These are phyloP conservation scores for Globisporangium abappressorium DNA, from an alignment of 352 stramenopile genomes.

Conservation along the genomic window DNA sequence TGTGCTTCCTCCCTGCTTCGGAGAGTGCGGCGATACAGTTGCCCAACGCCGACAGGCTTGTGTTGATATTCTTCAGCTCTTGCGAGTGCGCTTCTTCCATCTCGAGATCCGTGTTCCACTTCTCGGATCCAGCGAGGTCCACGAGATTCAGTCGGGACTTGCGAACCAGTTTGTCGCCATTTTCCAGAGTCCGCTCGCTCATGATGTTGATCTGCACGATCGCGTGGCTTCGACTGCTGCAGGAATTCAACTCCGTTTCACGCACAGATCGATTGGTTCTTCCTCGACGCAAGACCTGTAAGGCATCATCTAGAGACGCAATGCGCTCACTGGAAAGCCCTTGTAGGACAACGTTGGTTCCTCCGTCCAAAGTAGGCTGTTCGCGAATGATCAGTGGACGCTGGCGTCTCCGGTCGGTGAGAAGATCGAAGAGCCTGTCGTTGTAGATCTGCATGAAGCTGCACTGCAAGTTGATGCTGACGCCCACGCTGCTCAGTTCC, in stretches of 20 bases:
- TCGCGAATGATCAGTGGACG: slow-evolving; percentile 73
- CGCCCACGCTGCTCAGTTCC: slow-evolving; percentile 15
- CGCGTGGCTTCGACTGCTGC: slow-evolving; percentile 88
- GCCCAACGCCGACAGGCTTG: slow-evolving; percentile 85
- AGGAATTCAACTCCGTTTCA: slow-evolving; percentile 85
- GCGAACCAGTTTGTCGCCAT: slow-evolving; percentile 38
- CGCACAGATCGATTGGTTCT: slow-evolving; percentile 63
- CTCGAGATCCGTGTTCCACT: slow-evolving; percentile 77
- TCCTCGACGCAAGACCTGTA: slow-evolving; percentile 50
- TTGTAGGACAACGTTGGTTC: slow-evolving; percentile 53
- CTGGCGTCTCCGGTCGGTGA: slow-evolving; percentile 65
- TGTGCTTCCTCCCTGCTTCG: slow-evolving; percentile 78
- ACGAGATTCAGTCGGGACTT: slow-evolving; percentile 72
- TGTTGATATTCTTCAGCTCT: slow-evolving; percentile 91
- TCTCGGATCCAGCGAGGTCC: slow-evolving; percentile 76
- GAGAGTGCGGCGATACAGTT: slow-evolving; percentile 90
- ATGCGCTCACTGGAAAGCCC: slow-evolving; percentile 56
- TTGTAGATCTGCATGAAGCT: slow-evolving; percentile 96
- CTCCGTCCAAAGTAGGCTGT: slow-evolving; percentile 47
- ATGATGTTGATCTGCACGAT: slow-evolving; percentile 89
- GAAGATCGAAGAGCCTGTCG: slow-evolving; percentile 90
- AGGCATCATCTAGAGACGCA: slow-evolving; percentile 37
- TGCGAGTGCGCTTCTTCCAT: slow-evolving; percentile 70
- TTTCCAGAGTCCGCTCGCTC: slow-evolving; percentile 26
- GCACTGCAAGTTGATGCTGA: slow-evolving; percentile 52